These are phyloP conservation scores for Penicillium longicatenatum DNA, from an alignment of 495 filamentous ascomycete species.

Conservation along the genomic window DNA sequence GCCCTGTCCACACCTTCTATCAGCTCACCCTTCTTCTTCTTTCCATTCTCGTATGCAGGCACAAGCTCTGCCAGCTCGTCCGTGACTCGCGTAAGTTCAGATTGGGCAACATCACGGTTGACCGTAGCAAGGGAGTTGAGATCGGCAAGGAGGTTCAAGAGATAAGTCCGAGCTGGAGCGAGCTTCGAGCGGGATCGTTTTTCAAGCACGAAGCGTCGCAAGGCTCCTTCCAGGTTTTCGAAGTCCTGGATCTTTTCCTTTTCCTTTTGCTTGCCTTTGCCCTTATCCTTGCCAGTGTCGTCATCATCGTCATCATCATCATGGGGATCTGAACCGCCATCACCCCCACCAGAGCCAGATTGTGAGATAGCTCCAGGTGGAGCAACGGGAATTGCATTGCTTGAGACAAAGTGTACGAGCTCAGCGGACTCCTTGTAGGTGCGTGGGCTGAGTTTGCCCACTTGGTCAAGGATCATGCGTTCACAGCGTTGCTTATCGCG, in stretches of 20 bases:
- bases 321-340: slow-evolving; percentile 57
- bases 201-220: slow-evolving; percentile 93
- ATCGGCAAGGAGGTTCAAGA: slow-evolving; percentile 90
- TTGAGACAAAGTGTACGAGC: slow-evolving; percentile 96
- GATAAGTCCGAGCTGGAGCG: slow-evolving; percentile 92
- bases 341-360: slow-evolving; percentile 55
- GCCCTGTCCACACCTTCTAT: slow-evolving; percentile 77
- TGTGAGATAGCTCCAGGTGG: slow-evolving; percentile 51
- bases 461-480: slow-evolving; percentile 89
- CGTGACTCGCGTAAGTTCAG: slow-evolving; percentile 82
- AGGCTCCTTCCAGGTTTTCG: slow-evolving; percentile 79
- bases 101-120: slow-evolving; percentile 82
- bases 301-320: slow-evolving; percentile 58
- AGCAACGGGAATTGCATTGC: slow-evolving; percentile 82
- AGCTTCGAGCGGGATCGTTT: slow-evolving; percentile 94
- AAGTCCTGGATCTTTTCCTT: slow-evolving; percentile 87
- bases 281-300: slow-evolving; percentile 47
- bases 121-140: slow-evolving; percentile 79
- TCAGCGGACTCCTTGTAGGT: slow-evolving; percentile 93
- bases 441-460: slow-evolving; percentile 77
- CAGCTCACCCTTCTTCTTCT: slow-evolving; percentile 78
- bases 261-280: slow-evolving; percentile 88
- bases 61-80: slow-evolving; percentile 80
- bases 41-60: slow-evolving; percentile 79
- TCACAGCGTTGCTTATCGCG: slow-evolving; percentile 83